These are phyloP conservation scores for Opeltia flavorubescens DNA, from an alignment of 495 filamentous ascomycete species.

Conservation along the genomic window DNA sequence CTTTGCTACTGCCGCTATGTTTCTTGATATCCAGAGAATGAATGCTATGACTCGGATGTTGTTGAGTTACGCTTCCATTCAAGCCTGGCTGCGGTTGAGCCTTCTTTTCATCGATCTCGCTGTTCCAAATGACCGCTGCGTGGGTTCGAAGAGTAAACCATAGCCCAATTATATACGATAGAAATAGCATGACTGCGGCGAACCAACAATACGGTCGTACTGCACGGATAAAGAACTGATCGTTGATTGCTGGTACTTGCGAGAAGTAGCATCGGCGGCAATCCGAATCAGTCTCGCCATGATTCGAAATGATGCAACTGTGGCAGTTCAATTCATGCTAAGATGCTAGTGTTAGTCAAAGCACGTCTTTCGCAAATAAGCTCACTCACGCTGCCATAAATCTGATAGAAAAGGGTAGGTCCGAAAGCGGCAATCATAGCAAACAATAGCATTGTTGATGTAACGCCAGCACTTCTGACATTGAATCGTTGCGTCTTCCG, in stretches of 20 bases:
- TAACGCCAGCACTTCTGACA: slow-evolving; percentile 90
- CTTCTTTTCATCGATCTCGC: slow-evolving; percentile 74
- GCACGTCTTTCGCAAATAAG: not conserved
- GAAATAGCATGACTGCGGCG: slow-evolving; percentile 69
- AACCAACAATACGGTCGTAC: slow-evolving; percentile 90
- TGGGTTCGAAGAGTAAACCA: slow-evolving; percentile 96
- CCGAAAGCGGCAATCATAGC: slow-evolving; percentile 95
- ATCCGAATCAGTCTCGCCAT: slow-evolving; percentile 37
- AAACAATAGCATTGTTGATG: slow-evolving; percentile 96
- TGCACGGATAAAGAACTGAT: slow-evolving; percentile 75
- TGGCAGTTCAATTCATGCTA: slow-evolving; percentile 87
- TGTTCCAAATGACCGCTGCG: slow-evolving; percentile 93
- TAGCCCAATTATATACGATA: slow-evolving; percentile 85
- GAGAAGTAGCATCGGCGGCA: slow-evolving; percentile 91
- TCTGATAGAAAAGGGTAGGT: slow-evolving; percentile 97
- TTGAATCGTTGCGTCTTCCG: slow-evolving; percentile 99
- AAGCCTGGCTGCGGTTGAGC: slow-evolving; percentile 25
- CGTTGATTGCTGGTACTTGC: slow-evolving; percentile 70
- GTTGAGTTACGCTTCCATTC: slow-evolving; percentile 19
- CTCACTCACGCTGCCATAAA: slow-evolving; percentile 75
- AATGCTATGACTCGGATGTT: slow-evolving; percentile 1
- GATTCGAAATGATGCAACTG: slow-evolving; percentile 45
- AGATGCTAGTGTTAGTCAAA: slow-evolving; percentile 21
- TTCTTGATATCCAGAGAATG: slow-evolving; percentile 6
- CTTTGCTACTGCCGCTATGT: slow-evolving; percentile 16